Evolutionary conservation across 441 rosid genomes (phyloP).

Genomic region (Gossypium davidsonii): DNA sequence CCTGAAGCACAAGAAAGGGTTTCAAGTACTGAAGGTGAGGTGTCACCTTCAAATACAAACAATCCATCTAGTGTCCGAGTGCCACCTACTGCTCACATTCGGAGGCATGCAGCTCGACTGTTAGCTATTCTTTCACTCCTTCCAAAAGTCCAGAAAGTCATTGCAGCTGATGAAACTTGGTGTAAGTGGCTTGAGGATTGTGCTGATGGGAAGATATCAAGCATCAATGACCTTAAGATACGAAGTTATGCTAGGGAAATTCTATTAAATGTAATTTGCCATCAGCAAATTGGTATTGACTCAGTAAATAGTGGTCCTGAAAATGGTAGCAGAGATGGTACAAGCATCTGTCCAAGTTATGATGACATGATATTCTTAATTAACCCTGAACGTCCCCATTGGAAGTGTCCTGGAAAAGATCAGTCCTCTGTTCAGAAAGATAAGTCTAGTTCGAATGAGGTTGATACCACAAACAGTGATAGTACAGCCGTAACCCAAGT

Average conservation of each 20-base stretch:
- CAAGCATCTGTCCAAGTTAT: constrained; percentile 54
- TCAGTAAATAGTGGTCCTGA: constrained; percentile 28
- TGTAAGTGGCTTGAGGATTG: constrained; percentile 94
- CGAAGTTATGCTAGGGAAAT: constrained; percentile 91
- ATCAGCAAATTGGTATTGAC: constrained; percentile 34
- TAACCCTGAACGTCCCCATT: constrained; percentile 77
- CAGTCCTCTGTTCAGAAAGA: constrained; percentile 22
- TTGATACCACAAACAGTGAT: constrained; percentile 26
- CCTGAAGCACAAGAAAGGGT: constrained; percentile 50
- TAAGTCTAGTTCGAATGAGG: constrained; percentile 25
- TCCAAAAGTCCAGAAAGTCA: constrained; percentile 67
- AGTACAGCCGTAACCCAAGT: constrained; percentile 22
- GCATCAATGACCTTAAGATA: constrained; percentile 72
- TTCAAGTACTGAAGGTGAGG: constrained; percentile 39
- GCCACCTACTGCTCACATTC: constrained; percentile 83
- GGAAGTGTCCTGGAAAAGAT: constrained; percentile 59
- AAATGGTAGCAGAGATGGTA: constrained; percentile 30
- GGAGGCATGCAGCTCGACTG: constrained; percentile 91
- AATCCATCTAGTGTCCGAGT: constrained; percentile 64
- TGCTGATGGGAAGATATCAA: constrained; percentile 62
- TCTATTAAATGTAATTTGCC: constrained; percentile 64
- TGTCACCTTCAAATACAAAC: constrained; percentile 32
- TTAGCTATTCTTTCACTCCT: constrained; percentile 74
- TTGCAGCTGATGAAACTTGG: constrained; percentile 60
- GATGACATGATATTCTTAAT: constrained; percentile 71